These are phyloP conservation scores for Metschnikowia aberdeeniae DNA, from an alignment of 805 yeast species.

Conservation along the genomic window DNA sequence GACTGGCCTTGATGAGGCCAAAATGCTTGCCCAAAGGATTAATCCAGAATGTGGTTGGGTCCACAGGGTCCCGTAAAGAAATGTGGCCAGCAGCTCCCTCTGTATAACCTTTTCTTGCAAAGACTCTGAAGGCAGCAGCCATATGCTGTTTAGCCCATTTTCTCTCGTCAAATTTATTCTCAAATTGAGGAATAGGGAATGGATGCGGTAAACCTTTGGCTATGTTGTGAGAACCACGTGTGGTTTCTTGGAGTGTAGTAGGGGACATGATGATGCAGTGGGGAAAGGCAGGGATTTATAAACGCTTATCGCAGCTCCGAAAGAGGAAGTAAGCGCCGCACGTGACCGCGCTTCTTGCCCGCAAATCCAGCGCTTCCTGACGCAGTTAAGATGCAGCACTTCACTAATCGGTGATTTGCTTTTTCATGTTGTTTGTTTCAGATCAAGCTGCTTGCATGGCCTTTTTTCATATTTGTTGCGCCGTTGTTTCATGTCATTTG, in stretches of 20 bases:
- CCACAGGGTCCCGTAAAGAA: conserved; percentile 78
- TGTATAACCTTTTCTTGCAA: conserved; percentile 71
- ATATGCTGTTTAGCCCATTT: conserved; percentile 62
- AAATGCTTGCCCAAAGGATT: conserved; percentile 84
- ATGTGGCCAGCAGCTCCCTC: conserved; percentile 88
- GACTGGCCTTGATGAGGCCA: conserved; percentile 35
- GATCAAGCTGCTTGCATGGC: too few relatives aligned
- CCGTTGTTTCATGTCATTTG: too few relatives aligned
- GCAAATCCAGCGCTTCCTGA: too few relatives aligned
- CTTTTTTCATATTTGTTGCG: too few relatives aligned
- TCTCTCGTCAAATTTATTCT: conserved; percentile 46
- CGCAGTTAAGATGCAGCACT: too few relatives aligned
- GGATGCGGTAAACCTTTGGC: conserved; percentile 53
- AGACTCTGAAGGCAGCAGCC: conserved; percentile 82
- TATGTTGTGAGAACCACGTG: conserved; percentile 57
- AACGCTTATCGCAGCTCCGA: conserved; percentile 1
- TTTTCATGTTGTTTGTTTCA: too few relatives aligned
- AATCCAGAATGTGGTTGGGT: conserved; percentile 81
- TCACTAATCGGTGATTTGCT: too few relatives aligned
- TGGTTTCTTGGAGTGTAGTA: background rate
- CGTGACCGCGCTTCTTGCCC: background rate
- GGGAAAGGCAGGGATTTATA: background rate
- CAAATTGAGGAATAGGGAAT: conserved; percentile 49
- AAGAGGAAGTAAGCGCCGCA: conserved; percentile 3
- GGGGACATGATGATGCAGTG: background rate